Percentiles rank a stretch among this genome's conserved stretches.
These are phyloP conservation scores for Melampsora occidentalis DNA, from an alignment of 1,284 basidiomycete species.

Conservation along the genomic window DNA sequence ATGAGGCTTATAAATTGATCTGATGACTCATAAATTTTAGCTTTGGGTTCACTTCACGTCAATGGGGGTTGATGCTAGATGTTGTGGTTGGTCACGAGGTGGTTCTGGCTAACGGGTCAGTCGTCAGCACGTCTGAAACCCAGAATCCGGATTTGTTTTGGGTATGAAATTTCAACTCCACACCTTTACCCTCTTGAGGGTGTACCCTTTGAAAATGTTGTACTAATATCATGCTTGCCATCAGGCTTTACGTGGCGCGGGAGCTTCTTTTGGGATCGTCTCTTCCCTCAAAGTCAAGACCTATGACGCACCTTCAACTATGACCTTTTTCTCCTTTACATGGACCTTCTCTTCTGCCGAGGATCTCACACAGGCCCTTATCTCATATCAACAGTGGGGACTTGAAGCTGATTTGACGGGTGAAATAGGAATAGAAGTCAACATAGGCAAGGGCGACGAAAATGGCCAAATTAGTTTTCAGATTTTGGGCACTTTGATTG, in stretches of 20 bases:
- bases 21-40: conserved; percentile 37
- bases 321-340: conserved; percentile 11
- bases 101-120: conserved; percentile 53
- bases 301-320: neutral
- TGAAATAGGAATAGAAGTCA: conserved; percentile 12
- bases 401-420: neutral
- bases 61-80: conserved; percentile 53
- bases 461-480: neutral
- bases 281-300: conserved; percentile 14
- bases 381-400: conserved; percentile 16
- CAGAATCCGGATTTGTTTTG: conserved; percentile 47
- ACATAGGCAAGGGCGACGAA: neutral
- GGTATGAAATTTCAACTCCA: conserved; percentile 11
- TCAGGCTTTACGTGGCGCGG: conserved; percentile 35
- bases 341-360: conserved; percentile 8
- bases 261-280: conserved; percentile 29
- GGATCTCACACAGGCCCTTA: neutral
- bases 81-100: conserved; percentile 51
- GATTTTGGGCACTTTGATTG: conserved; percentile 13
- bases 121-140: conserved; percentile 46
- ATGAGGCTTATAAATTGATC: neutral
- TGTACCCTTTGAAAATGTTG: no score
- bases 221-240: no score
- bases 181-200: no score
- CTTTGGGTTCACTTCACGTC: conserved; percentile 49